Percentiles rank a stretch among this genome's conserved stretches.
phyloP scores from a whole-genome alignment of 768 basidiomycete genomes.

The Leccinum rimulosum region DNA sequence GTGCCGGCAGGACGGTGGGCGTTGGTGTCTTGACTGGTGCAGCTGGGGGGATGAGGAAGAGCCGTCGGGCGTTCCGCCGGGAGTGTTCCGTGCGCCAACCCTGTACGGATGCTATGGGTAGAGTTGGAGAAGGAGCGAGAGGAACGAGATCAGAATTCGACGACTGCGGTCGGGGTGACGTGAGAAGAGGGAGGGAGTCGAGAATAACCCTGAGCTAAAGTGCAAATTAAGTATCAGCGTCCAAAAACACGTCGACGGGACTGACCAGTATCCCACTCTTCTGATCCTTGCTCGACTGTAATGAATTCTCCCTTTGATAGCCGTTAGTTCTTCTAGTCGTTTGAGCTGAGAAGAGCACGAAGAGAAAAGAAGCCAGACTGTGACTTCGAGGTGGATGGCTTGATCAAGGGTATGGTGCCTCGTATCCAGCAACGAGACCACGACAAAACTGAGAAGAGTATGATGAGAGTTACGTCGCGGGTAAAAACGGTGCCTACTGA shows the following conservation, averaged over 20 bases:
- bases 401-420: too few relatives aligned
- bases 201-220: slow-evolving; percentile 66
- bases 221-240: slow-evolving; percentile 12
- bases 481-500: too few relatives aligned
- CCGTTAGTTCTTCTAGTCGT: slow-evolving; percentile 62
- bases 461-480: too few relatives aligned
- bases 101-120: slow-evolving; percentile 49
- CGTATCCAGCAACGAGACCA: too few relatives aligned
- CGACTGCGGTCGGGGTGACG: slow-evolving; percentile 67
- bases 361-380: too few relatives aligned
- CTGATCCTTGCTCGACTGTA: slow-evolving; percentile 62
- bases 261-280: slow-evolving; percentile 68
- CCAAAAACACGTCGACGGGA: neutral
- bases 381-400: too few relatives aligned
- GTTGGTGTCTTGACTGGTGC: slow-evolving; percentile 34
- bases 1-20: slow-evolving; percentile 24
- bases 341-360: slow-evolving; percentile 30
- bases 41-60: slow-evolving; percentile 33
- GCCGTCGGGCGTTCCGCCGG: slow-evolving; percentile 54
- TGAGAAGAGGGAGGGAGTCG: slow-evolving; percentile 63
- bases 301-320: slow-evolving; percentile 44
- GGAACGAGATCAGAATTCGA: slow-evolving; percentile 42
- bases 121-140: slow-evolving; percentile 54
- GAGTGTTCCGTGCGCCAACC: slow-evolving; percentile 72
- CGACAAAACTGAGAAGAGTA: too few relatives aligned